These are phyloP conservation scores for Hyaloscypha variabilis DNA, from an alignment of 495 filamentous ascomycete genomes.

Conservation along the genomic window DNA sequence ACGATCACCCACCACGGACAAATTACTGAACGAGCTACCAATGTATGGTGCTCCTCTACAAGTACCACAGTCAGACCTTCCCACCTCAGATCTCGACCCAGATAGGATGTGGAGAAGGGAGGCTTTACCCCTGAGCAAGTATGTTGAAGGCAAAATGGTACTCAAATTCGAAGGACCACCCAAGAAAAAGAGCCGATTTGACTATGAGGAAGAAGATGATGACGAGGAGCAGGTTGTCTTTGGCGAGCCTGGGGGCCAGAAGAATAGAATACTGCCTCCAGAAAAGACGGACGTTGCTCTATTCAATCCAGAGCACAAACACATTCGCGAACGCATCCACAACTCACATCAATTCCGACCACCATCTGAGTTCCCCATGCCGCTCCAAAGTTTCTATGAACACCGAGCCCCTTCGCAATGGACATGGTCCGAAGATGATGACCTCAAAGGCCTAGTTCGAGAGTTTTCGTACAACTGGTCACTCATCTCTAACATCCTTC, in stretches of 20 bases:
- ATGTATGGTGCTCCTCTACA: slow-evolving; percentile 69
- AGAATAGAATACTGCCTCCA: slow-evolving; percentile 56
- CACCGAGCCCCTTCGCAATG: slow-evolving; percentile 83
- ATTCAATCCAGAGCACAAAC: slow-evolving; percentile 87
- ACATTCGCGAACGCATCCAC: slow-evolving; percentile 85
- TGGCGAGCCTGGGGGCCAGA: slow-evolving; percentile 43
- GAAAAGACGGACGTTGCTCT: slow-evolving; percentile 80
- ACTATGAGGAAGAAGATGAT: slow-evolving; percentile 71
- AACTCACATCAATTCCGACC: slow-evolving; percentile 92
- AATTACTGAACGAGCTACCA: slow-evolving; percentile 84
- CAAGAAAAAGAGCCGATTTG: slow-evolving; percentile 76
- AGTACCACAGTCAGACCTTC: slow-evolving; percentile 56
- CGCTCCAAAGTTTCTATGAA: slow-evolving; percentile 86
- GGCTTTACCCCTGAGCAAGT: slow-evolving; percentile 85
- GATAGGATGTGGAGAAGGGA: slow-evolving; percentile 75
- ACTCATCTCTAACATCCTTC: slow-evolving; percentile 78
- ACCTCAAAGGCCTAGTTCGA: slow-evolving; percentile 78
- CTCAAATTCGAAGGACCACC: slow-evolving; percentile 67
- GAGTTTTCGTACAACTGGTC: slow-evolving; percentile 98
- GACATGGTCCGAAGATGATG: slow-evolving; percentile 87
- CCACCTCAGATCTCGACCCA: slow-evolving; percentile 56
- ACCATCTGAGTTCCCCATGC: slow-evolving; percentile 89
- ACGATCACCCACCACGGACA: slow-evolving; percentile 74
- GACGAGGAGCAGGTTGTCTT: slow-evolving; percentile 57
- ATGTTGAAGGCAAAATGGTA: slow-evolving; percentile 77